These are phyloP conservation scores for Zygotorulaspora mrakii DNA, from an alignment of 1,139 yeast genomes.

Conservation along the genomic window DNA sequence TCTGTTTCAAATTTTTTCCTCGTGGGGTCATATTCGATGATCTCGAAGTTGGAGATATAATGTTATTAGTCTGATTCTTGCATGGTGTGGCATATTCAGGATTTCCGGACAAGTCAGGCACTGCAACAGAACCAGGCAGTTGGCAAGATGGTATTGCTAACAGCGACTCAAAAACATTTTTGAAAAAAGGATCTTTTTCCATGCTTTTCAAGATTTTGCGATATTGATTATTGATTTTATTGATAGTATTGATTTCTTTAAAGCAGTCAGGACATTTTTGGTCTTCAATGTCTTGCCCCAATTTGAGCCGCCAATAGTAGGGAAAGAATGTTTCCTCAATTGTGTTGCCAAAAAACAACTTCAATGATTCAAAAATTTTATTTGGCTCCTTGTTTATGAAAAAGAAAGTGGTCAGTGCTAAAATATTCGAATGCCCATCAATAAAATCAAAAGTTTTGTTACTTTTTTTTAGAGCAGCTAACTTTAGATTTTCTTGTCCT, in stretches of 20 bases:
- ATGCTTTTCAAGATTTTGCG: slow-evolving; percentile 30
- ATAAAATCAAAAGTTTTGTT: slow-evolving; percentile 28
- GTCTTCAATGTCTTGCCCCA: slow-evolving; percentile 27
- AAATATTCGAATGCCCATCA: slow-evolving; percentile 30
- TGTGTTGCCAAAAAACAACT: slow-evolving; percentile 26
- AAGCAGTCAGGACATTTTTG: slow-evolving; percentile 21
- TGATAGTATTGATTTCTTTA: slow-evolving; percentile 28
- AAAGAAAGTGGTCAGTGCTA: slow-evolving; percentile 23
- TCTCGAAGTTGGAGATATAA: slow-evolving; percentile 23
- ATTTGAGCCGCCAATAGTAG: slow-evolving; percentile 31
- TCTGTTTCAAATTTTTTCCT: slow-evolving; percentile 25
- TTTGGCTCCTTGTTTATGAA: slow-evolving; percentile 23
- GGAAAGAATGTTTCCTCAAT: slow-evolving; percentile 27
- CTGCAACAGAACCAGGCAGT: slow-evolving; percentile 4
- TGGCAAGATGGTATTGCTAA: slow-evolving; percentile 43
- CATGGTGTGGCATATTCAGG: slow-evolving; percentile 10
- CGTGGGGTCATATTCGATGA: slow-evolving; percentile 36
- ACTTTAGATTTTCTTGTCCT: slow-evolving; percentile 19
- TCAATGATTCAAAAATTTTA: slow-evolving; percentile 25
- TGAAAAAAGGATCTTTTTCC: slow-evolving; percentile 44
- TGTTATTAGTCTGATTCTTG: slow-evolving; percentile 1
- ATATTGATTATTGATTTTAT: slow-evolving; percentile 32
- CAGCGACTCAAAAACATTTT: slow-evolving; percentile 48
- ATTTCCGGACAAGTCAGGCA: slow-evolving; percentile 6
- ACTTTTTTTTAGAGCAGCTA: slow-evolving; percentile 19